Percentiles rank a stretch among this genome's conserved stretches.
Evolutionary conservation across 768 basidiomycete genomes (phyloP).

Genomic region (Dictyophora rubrovolvata): DNA sequence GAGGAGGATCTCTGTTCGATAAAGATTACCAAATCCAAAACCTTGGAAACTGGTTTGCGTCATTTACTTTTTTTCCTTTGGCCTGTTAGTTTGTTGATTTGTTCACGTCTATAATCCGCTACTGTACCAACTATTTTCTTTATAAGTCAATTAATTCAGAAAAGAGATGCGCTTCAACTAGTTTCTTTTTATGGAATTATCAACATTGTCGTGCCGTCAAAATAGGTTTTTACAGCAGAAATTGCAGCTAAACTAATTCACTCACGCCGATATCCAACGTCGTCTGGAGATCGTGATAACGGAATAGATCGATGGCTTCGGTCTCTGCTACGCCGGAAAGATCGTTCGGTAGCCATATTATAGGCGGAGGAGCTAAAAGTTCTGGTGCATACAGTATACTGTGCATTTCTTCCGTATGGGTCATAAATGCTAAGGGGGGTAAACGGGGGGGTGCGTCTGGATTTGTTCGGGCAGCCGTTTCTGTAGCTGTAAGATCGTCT

Average conservation of each 20-base stretch:
- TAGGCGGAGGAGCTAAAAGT: constrained; percentile 63
- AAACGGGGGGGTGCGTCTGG: constrained; percentile 68
- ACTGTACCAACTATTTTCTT: no score
- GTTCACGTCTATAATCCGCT: no score
- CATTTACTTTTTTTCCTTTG: no score
- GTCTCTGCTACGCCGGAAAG: constrained; percentile 60
- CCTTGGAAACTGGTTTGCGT: no score
- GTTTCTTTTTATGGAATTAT: no score
- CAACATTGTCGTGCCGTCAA: no score
- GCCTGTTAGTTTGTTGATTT: no score
- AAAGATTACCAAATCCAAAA: no score
- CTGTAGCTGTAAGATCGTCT: constrained; percentile 74
- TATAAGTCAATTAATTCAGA: no score
- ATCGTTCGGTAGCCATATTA: constrained; percentile 82
- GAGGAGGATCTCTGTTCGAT: not conserved
- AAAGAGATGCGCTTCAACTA: no score
- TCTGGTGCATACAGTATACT: constrained; percentile 77
- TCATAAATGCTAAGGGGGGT: constrained; percentile 57
- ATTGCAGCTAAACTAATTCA: no score
- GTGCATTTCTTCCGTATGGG: constrained; percentile 69
- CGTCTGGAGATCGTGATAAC: constrained; percentile 60
- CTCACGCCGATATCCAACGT: constrained; percentile 46
- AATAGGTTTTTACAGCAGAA: no score
- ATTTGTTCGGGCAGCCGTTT: constrained; percentile 66
- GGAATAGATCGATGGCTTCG: constrained; percentile 67